phyloP scores from a whole-genome alignment of 148 eudicot genomes.

The Rhododendron molle region DNA sequence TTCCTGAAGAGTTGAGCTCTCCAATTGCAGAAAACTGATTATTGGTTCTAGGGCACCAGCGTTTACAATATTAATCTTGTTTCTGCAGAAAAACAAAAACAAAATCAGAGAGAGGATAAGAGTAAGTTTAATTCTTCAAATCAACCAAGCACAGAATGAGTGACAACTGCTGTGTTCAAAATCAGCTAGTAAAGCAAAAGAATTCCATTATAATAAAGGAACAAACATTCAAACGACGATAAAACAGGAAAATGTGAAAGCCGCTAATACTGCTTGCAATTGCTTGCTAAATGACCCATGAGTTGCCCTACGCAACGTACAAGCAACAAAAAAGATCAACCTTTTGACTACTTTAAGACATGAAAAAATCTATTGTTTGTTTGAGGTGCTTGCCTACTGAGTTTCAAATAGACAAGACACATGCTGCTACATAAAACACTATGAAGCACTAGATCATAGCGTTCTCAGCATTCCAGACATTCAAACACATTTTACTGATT shows the following conservation, averaged over 20 bases:
- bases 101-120: slow-evolving; percentile 8
- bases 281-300: background rate
- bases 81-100: slow-evolving; percentile 39
- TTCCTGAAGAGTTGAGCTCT: slow-evolving; percentile 58
- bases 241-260: background rate
- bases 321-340: background rate
- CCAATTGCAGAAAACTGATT: slow-evolving; percentile 51
- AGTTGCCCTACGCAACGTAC: background rate
- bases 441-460: background rate
- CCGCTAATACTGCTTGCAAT: background rate
- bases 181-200: background rate
- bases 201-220: background rate
- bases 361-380: background rate
- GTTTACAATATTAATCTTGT: slow-evolving; percentile 70
- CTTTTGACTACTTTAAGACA: background rate
- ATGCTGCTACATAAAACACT: background rate
- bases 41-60: slow-evolving; percentile 86
- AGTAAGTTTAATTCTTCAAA: background rate
- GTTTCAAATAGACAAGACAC: background rate
- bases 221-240: background rate
- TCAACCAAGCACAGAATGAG: slow-evolving; percentile 1
- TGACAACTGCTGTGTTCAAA: background rate
- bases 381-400: background rate
- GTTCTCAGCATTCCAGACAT: background rate
- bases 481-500: background rate